Base-by-base conservation (phyloP, 768 basidiomycete species). In the Boletus tylopilopsis region DNA sequence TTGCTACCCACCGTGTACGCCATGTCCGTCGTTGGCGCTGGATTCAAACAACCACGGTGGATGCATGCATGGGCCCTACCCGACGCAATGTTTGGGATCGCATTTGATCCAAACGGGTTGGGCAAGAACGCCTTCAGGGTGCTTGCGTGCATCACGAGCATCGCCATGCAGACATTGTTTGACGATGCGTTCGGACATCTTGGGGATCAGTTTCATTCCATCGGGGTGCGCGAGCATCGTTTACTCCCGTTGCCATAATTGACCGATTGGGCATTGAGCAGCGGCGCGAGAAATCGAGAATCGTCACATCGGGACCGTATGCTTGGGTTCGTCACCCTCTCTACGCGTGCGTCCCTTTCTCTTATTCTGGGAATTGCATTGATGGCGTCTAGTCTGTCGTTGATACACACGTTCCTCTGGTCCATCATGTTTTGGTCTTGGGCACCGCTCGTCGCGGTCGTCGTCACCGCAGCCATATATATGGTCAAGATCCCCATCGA, bases 241-340 rank as follows among this genome's bases (percentile, higher is more conserved):
- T 4, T 6, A n/a, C 7, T 12, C 16, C 33, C 15, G 12, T n/a
- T n/a, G n/a, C n/a, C n/a, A n/a, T n/a, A n/a, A n/a, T n/a, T n/a
- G n/a, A n/a, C n/a, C n/a, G n/a, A n/a, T n/a, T n/a, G n/a, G n/a
- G n/a, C n/a, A n/a, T n/a, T 29, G 27, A 10, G 12, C 12, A 54
- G 53, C 41, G 49, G 33, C 55, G 55, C 23, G 49, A 54, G 36
- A 54, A 49, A 32, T 30, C 25, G 5, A 57, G 40, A 30, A 35
- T 58, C 13, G 16, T 58, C 4, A 51, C 55, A 32, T 44, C 57
- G 0, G 57, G 57, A 2, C 48, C 57, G 11, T 59, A 55, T 12
- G 52, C 57, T n/a, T 42, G 40, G 37, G 45, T 54, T 5, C 51
- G 51, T 13, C 56, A 54, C 24, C 57, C 57, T 1, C 18, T 54